Conservation (phyloP, 768 basidiomycete genomes). For the Coprinellus aureogranulatus region DNA sequence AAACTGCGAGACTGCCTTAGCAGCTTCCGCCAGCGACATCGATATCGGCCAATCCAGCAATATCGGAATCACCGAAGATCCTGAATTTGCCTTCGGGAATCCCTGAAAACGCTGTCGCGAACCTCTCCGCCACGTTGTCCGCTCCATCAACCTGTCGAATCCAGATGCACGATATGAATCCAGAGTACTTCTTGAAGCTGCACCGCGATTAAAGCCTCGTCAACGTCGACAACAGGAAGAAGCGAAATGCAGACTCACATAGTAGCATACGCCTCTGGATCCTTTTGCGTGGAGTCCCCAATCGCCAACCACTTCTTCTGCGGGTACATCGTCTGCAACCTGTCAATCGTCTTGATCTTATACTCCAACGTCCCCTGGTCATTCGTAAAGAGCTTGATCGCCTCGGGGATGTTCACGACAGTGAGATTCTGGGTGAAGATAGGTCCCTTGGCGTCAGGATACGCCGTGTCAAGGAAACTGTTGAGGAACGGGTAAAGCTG, state of each 20-base stretch:
- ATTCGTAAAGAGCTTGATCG: constrained; percentile 23
- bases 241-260: constrained; percentile 29
- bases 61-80: constrained; percentile 36
- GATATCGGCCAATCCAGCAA: constrained; percentile 30
- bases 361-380: constrained; percentile 27
- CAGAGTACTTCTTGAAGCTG: constrained; percentile 36
- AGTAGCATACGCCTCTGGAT: constrained; percentile 44
- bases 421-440: constrained; percentile 39
- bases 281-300: constrained; percentile 46
- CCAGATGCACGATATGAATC: constrained; percentile 39
- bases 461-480: constrained; percentile 35
- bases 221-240: neutral
- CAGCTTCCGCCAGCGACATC: constrained; percentile 40
- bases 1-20: too few species aligned
- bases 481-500: constrained; percentile 45
- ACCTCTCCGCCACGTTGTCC: constrained; percentile 37
- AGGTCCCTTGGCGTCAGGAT: constrained; percentile 34
- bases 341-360: constrained; percentile 37
- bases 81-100: constrained; percentile 32
- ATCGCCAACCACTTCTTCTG: constrained; percentile 41
- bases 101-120: constrained; percentile 33
- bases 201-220: neutral
- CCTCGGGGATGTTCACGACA: constrained; percentile 25
- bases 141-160: constrained; percentile 44
- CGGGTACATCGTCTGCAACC: constrained; percentile 40